Evolutionary conservation across 768 basidiomycete genomes (phyloP).

Genomic region (Pholiota molesta): DNA sequence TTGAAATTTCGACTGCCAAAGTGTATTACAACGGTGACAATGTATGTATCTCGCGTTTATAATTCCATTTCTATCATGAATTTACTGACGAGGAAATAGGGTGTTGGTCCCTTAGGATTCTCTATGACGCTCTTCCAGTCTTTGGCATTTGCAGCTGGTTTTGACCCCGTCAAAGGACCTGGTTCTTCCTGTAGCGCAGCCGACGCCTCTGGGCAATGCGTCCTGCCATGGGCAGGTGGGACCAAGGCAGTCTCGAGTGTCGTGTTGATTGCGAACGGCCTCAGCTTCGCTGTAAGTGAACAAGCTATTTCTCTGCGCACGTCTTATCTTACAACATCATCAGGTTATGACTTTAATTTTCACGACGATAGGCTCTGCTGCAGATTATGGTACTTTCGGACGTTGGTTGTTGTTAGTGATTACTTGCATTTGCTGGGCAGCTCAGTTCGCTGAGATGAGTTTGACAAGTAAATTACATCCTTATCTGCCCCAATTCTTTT

Average conservation of each 20-base stretch:
- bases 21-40: conserved; percentile 86
- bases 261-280: conserved; percentile 76
- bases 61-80: not conserved
- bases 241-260: conserved; percentile 77
- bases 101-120: conserved; percentile 69
- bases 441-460: conserved; percentile 78
- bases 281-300: conserved; percentile 66
- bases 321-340: not conserved
- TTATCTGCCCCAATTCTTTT: not conserved
- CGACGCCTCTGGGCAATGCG: conserved; percentile 70
- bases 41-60: conserved; percentile 36
- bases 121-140: conserved; percentile 78
- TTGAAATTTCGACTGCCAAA: conserved; percentile 26
- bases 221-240: conserved; percentile 75
- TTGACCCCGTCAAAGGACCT: conserved; percentile 68
- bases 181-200: conserved; percentile 67
- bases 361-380: conserved; percentile 76
- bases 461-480: conserved; percentile 56
- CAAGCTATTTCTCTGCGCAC: not conserved
- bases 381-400: conserved; percentile 77
- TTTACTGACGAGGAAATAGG: conserved; percentile 37
- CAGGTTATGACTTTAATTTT: conserved; percentile 81
- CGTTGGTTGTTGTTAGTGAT: conserved; percentile 75
- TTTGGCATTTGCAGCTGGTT: conserved; percentile 72
- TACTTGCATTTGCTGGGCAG: conserved; percentile 78